These are phyloP conservation scores for Cyberlindnera japonica DNA, from an alignment of 805 yeast genomes.

Conservation along the genomic window DNA sequence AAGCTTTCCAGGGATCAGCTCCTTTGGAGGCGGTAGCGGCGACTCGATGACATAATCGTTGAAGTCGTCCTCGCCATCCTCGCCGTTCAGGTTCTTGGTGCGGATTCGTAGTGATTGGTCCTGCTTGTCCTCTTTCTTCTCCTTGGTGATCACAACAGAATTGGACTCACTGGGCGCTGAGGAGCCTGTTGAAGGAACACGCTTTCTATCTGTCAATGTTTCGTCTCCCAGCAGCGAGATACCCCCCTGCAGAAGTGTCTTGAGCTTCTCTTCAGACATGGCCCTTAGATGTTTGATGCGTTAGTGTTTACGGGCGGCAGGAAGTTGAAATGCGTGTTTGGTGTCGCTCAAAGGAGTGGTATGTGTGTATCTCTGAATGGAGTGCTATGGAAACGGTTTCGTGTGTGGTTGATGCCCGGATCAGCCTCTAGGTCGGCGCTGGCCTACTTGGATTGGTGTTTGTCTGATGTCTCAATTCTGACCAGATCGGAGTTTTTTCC, in stretches of 20 bases:
- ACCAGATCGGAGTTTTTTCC: constrained; percentile 9
- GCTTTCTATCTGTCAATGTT: constrained; percentile 20
- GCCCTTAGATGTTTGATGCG: too few relatives aligned
- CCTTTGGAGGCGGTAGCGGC: constrained; percentile 62
- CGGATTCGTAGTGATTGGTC: constrained; percentile 18
- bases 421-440: too few relatives aligned
- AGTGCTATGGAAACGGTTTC: too few relatives aligned
- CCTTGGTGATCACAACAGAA: constrained; percentile 18
- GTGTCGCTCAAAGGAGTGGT: too few relatives aligned
- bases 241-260: constrained; percentile 19
- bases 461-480: constrained; percentile 6
- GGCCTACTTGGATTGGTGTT: too few relatives aligned
- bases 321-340: not conserved
- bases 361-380: not conserved
- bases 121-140: constrained; percentile 9
- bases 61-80: constrained; percentile 38
- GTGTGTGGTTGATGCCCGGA: not conserved
- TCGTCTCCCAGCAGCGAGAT: constrained; percentile 21
- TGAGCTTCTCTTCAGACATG: constrained; percentile 22
- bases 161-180: constrained; percentile 21
- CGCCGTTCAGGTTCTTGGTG: constrained; percentile 29
- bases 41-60: constrained; percentile 37
- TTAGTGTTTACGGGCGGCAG: too few relatives aligned
- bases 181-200: constrained; percentile 22
- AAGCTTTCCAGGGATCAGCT: constrained; percentile 74